phyloP scores from a whole-genome alignment of 768 basidiomycete species.

The Leccinum sublutescens region DNA sequence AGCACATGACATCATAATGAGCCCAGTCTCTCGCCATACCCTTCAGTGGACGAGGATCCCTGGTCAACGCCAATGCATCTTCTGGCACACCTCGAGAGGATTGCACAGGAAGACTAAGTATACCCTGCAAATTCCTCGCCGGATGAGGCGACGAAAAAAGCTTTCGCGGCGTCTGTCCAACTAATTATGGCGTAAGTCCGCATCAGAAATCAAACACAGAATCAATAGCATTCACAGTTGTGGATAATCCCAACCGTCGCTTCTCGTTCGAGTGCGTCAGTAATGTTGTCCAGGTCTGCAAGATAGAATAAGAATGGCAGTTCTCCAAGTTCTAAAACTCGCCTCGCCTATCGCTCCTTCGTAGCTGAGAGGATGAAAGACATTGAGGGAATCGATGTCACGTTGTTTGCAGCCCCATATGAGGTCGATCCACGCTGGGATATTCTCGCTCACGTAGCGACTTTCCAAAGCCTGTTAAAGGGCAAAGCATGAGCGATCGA shows the following conservation, averaged over 20 bases:
- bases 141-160: constrained; percentile 81
- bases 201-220: not conserved
- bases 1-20: not conserved
- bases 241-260: constrained; percentile 95
- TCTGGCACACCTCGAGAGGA: constrained; percentile 78
- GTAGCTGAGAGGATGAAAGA: constrained; percentile 92
- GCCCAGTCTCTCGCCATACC: constrained; percentile 36
- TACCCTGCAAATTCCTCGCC: constrained; percentile 64
- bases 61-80: constrained; percentile 68
- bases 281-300: constrained; percentile 80
- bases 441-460: constrained; percentile 75
- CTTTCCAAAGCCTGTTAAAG: constrained; percentile 76
- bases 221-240: constrained; percentile 58
- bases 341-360: constrained; percentile 78
- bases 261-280: constrained; percentile 83
- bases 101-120: constrained; percentile 70
- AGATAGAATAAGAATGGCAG: not conserved
- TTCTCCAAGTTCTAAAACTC: not conserved
- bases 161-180: constrained; percentile 90
- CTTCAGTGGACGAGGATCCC: constrained; percentile 54
- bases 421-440: constrained; percentile 90
- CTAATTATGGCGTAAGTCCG: constrained; percentile 35
- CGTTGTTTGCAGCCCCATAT: constrained; percentile 90
- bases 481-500: not conserved
- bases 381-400: constrained; percentile 73